phyloP scores from a whole-genome alignment of 1,139 yeast species.

The Geotrichum siamense region DNA sequence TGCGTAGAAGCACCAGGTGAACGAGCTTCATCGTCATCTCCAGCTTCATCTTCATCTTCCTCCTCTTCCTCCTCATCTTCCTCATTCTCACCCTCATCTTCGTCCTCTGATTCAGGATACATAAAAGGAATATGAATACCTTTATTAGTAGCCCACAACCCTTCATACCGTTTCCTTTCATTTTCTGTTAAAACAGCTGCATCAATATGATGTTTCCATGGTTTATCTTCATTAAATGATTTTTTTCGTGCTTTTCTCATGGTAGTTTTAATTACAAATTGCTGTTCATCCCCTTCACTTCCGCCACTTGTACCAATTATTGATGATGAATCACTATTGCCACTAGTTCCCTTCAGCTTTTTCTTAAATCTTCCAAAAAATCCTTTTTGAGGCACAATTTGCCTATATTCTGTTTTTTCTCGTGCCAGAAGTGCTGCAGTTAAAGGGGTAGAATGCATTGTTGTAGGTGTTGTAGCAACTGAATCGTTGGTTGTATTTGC shows the following conservation, averaged over 20 bases:
- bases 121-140: slow-evolving; percentile 49
- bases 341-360: slow-evolving; percentile 14
- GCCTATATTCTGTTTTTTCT: slow-evolving; percentile 4
- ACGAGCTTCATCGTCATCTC: slow-evolving; percentile 8
- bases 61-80: slow-evolving; percentile 17
- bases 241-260: slow-evolving; percentile 54
- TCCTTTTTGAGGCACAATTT: slow-evolving; percentile 6
- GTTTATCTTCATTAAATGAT: slow-evolving; percentile 78
- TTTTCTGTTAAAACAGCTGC: slow-evolving; percentile 53
- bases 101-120: slow-evolving; percentile 26
- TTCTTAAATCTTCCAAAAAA: slow-evolving; percentile 12
- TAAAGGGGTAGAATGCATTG: slow-evolving; percentile 6
- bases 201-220: slow-evolving; percentile 85
- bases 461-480: no score
- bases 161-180: slow-evolving; percentile 84
- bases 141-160: slow-evolving; percentile 84
- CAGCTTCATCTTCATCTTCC: slow-evolving; percentile 8
- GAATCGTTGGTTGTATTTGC: background rate
- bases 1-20: slow-evolving; percentile 2
- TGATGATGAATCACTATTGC: background rate
- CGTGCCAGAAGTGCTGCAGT: slow-evolving; percentile 14
- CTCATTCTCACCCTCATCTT: slow-evolving; percentile 19
- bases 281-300: slow-evolving; percentile 1
- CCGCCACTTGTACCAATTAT: background rate
- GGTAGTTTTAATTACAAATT: slow-evolving; percentile 44